Evolutionary conservation across 1,284 basidiomycete species (phyloP).

Genomic region (Leccinum pachyderme): DNA sequence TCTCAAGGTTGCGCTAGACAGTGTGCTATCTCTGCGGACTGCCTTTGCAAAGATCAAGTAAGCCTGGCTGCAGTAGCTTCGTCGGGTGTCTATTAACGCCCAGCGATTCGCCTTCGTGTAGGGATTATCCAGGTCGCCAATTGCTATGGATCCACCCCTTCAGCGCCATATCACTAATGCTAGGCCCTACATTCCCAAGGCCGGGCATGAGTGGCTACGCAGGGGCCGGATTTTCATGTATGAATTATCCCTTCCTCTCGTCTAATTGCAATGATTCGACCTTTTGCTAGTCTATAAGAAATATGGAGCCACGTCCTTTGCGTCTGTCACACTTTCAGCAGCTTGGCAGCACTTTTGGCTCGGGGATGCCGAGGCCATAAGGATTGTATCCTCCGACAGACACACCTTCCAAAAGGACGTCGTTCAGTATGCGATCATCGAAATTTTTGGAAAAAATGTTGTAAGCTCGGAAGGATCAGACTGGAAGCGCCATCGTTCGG

Average conservation of each 20-base stretch:
- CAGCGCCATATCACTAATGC: constrained; percentile 19
- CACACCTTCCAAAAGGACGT: constrained; percentile 39
- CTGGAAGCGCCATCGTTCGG: constrained; percentile 30
- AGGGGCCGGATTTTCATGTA: constrained; percentile 36
- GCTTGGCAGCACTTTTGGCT: constrained; percentile 38
- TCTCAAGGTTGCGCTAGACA: constrained; percentile 14
- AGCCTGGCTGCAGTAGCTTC: not conserved
- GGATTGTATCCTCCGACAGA: constrained; percentile 33
- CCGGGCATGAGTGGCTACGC: constrained; percentile 33
- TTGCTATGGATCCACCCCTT: constrained; percentile 36
- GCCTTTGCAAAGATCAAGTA: constrained; percentile 27
- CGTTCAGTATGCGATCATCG: constrained; percentile 19
- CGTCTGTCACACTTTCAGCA: constrained; percentile 31
- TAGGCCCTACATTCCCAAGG: constrained; percentile 35
- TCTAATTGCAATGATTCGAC: not conserved
- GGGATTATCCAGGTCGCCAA: constrained; percentile 22
- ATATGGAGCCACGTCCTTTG: constrained; percentile 38
- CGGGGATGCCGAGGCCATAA: constrained; percentile 43
- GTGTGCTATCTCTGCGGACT: constrained; percentile 7
- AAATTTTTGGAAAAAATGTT: constrained; percentile 24
- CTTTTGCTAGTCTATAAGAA: constrained; percentile 33
- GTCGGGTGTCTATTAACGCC: not conserved
- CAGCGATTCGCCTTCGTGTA: not conserved
- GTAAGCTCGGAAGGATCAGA: constrained; percentile 19
- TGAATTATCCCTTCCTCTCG: constrained; percentile 1